Evolutionary conservation across 805 yeast species (phyloP), one percentile per base, ranked within the genome.

Genomic region (Saccharomyces paradoxus): DNA sequence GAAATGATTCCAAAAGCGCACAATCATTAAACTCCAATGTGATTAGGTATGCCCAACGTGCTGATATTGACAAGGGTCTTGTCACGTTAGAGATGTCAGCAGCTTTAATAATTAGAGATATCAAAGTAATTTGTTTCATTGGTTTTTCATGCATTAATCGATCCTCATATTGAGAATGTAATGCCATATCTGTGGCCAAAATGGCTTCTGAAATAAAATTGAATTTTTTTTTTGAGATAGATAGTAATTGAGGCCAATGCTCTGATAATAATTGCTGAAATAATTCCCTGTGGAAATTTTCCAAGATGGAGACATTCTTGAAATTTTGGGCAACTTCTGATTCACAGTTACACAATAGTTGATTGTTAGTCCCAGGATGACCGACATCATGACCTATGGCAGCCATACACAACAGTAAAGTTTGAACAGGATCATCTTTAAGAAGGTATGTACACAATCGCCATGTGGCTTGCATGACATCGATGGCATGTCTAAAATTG

Each of bases 61-160:
- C 80, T 24, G 92, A 84, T 2, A 89, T 81, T 41, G 79, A 73
- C 55, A 88, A 73, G 4, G 91, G 89, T 56, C 98, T 75, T 9
- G 96, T 82, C 24, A 91, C 97, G 68, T 94, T 94, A 28, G 96
- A 88, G 49, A 94, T 89, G 72, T 94, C 99, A 2, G 98, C 97
- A 70, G 96, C 89, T 73, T 94, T 94, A 57, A 94, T 82, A 56
- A 92, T 77, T 56, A 90, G 72, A 27, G 88, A 79, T 48, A 86
- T 76, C 41, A 89, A 71, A 59, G 87, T 76, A 55, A 63, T 63
- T 58, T 74, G 59, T 44, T 59, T 64, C 49, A 57, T 54, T 55
- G 64, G 22, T 53, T 51, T 50, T 57, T 51, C 30, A 30, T 24
- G 48, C 54, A 52, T 51, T 61, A 90, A 74, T 61, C 79, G 74